phyloP scores from a whole-genome alignment of 495 filamentous ascomycete genomes.

The Penicillium antarcticum region DNA sequence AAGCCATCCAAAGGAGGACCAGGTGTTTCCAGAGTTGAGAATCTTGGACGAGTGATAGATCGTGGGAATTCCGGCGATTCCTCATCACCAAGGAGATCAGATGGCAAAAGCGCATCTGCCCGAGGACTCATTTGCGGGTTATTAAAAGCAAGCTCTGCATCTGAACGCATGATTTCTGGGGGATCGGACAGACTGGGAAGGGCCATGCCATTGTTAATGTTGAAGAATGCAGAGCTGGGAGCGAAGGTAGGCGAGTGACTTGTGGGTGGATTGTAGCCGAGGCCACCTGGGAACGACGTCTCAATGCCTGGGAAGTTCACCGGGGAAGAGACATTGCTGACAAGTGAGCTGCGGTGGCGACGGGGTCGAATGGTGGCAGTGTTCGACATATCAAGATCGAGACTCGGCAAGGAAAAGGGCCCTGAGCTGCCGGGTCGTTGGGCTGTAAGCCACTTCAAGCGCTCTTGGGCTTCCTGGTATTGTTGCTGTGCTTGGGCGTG shows the following conservation, averaged over 20 bases:
- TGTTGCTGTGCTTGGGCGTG: conserved; percentile 49
- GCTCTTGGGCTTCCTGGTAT: conserved; percentile 51
- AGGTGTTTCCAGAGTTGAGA: conserved; percentile 36
- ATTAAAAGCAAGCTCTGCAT: conserved; percentile 48
- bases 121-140: conserved; percentile 78
- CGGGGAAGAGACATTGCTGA: conserved; percentile 47
- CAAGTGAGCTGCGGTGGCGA: conserved; percentile 47
- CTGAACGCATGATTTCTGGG: conserved; percentile 36
- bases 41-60: conserved; percentile 36
- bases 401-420: conserved; percentile 40
- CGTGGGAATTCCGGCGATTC: conserved; percentile 56
- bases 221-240: conserved; percentile 51
- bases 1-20: conserved; percentile 31
- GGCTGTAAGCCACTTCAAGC: conserved; percentile 46
- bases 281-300: conserved; percentile 30
- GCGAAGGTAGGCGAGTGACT: conserved; percentile 49
- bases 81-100: conserved; percentile 75
- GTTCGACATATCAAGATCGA: conserved; percentile 43
- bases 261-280: conserved; percentile 44
- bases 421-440: conserved; percentile 42
- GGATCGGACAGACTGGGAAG: conserved; percentile 38
- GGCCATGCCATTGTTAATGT: conserved; percentile 57
- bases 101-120: conserved; percentile 72
- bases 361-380: conserved; percentile 42
- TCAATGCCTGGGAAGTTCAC: conserved; percentile 41